Evolutionary conservation across 2,329 filamentous ascomycete genomes (phyloP).

Genomic region (Diaporthe helianthi): DNA sequence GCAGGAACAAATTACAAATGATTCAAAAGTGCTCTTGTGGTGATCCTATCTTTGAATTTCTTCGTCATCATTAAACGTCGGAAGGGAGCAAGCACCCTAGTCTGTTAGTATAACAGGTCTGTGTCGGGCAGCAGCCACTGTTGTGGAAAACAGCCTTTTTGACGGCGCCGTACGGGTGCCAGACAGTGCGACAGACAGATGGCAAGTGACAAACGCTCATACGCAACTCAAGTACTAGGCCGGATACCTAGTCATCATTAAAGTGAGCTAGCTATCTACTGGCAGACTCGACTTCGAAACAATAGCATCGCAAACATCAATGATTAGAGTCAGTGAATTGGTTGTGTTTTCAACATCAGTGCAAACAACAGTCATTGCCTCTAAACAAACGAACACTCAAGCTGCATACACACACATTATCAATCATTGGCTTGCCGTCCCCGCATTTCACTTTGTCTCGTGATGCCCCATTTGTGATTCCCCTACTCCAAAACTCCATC

Average conservation of each 20-base stretch:
- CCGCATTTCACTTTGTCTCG: conserved; percentile 1
- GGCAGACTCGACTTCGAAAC: not conserved
- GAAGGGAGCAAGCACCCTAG: not conserved
- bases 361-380: not conserved
- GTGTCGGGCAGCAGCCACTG: not conserved
- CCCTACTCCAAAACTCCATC: conserved; percentile 24
- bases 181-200: not conserved
- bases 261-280: not conserved
- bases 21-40: conserved; percentile 5
- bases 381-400: not conserved
- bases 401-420: conserved; percentile 23
- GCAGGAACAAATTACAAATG: conserved; percentile 33
- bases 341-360: not conserved
- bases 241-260: not conserved
- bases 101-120: not conserved
- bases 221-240: not conserved
- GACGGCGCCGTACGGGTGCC: too few species aligned
- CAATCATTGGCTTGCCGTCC: conserved; percentile 27
- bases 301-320: not conserved
- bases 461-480: not conserved
- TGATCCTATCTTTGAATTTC: too few species aligned
- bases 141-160: not conserved
- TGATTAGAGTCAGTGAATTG: not conserved
- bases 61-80: too few species aligned
- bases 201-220: not conserved